Conservation (phyloP, 2,329 filamentous ascomycete genomes). For the Aaosphaeria arxii region DNA sequence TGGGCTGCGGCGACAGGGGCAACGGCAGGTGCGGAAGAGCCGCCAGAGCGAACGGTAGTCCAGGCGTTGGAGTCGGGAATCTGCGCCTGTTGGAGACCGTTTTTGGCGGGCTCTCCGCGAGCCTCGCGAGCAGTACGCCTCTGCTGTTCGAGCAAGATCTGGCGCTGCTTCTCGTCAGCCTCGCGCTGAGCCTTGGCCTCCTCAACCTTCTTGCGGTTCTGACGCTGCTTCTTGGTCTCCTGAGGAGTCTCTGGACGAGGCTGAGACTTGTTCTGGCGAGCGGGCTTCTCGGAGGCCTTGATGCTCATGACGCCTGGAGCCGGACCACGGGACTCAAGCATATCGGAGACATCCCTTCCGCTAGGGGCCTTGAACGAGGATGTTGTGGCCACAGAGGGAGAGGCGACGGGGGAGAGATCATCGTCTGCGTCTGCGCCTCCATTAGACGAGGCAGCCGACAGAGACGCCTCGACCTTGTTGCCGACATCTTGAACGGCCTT, state of each 20-base stretch:
- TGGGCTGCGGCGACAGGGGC: slow-evolving; percentile 6
- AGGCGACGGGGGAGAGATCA: slow-evolving; percentile 68
- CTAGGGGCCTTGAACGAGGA: slow-evolving; percentile 44
- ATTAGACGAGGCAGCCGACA: slow-evolving; percentile 57
- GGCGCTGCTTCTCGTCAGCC: slow-evolving; percentile 75
- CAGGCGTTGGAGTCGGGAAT: slow-evolving; percentile 54
- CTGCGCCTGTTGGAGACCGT: slow-evolving; percentile 58
- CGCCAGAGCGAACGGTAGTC: slow-evolving; percentile 38
- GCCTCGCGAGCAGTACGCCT: slow-evolving; percentile 76
- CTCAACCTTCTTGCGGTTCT: slow-evolving; percentile 87
- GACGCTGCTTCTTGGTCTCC: slow-evolving; percentile 92
- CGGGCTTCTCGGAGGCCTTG: slow-evolving; percentile 61
- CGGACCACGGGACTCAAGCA: slow-evolving; percentile 72
- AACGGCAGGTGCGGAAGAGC: slow-evolving; percentile 18
- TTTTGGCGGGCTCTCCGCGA: slow-evolving; percentile 79
- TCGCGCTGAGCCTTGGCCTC: slow-evolving; percentile 71
- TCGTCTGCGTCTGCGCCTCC: slow-evolving; percentile 76
- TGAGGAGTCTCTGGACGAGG: slow-evolving; percentile 49
- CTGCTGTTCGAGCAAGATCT: slow-evolving; percentile 75
- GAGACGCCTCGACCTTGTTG: slow-evolving; percentile 28
- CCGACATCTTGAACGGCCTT: slow-evolving; percentile 30
- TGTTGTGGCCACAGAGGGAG: slow-evolving; percentile 54
- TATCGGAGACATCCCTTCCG: slow-evolving; percentile 76
- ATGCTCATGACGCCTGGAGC: slow-evolving; percentile 76
- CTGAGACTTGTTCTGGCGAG: slow-evolving; percentile 60